Evolutionary conservation across 306 rosid genomes (phyloP).

Genomic region (Hylodesmum podocarpum): DNA sequence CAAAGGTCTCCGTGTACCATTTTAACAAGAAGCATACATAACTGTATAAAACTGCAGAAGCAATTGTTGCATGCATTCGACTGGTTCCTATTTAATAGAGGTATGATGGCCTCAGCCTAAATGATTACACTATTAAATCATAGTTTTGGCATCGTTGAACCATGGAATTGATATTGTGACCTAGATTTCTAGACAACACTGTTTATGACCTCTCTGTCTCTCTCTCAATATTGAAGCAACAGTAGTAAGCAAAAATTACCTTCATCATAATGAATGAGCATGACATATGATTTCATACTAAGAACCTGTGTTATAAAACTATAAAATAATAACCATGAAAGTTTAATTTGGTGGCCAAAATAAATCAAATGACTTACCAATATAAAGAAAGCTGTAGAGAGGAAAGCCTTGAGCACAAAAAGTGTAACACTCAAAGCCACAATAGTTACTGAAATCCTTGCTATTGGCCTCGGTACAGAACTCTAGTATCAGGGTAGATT

Average conservation of each 20-base stretch:
- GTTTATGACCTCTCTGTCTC: not conserved
- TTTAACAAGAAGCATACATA: not conserved
- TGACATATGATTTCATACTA: conserved; percentile 2
- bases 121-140: not conserved
- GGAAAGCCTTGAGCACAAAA: conserved; percentile 58
- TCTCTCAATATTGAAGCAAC: not conserved
- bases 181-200: not conserved
- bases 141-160: not conserved
- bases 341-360: not conserved
- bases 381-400: conserved; percentile 45
- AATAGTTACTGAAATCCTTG: conserved; percentile 54
- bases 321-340: not conserved
- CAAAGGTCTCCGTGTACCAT: not conserved
- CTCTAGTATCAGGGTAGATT: conserved; percentile 21
- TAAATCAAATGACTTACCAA: conserved; percentile 35
- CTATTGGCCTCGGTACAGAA: conserved; percentile 48
- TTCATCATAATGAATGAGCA: not conserved
- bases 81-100: not conserved
- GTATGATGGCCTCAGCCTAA: not conserved
- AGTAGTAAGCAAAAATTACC: not conserved
- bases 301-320: not conserved
- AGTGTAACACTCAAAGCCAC: conserved; percentile 54
- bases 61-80: not conserved
- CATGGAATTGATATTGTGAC: not conserved
- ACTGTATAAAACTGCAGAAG: not conserved